Evolutionary conservation across 148 eudicot genomes (phyloP).

Genomic region (Vaccinium corymbosum): DNA sequence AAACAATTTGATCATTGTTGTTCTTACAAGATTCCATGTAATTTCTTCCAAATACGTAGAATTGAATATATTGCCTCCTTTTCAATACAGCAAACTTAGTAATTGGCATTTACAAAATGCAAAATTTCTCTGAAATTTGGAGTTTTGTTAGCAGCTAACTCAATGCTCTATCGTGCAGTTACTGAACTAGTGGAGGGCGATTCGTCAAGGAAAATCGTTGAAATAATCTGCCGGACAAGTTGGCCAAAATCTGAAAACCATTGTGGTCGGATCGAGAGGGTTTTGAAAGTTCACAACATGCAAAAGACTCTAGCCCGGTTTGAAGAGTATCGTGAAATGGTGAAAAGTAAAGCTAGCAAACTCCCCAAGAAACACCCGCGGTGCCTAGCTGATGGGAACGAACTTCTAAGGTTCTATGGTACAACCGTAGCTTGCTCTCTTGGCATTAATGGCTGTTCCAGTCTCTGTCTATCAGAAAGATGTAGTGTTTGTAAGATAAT

Average conservation of each 20-base stretch:
- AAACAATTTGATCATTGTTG: neutral
- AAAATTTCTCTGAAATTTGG: neutral
- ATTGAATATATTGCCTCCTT: neutral
- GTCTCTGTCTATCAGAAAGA: constrained; percentile 67
- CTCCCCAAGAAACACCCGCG: constrained; percentile 93
- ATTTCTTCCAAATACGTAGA: neutral
- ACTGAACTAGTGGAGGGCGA: constrained; percentile 91
- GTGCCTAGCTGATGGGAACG: constrained; percentile 90
- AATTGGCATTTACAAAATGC: neutral
- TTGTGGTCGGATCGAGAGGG: constrained; percentile 68
- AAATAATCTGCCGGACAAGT: constrained; percentile 86
- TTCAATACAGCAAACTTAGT: neutral
- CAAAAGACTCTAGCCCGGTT: constrained; percentile 86
- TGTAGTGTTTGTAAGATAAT: constrained; percentile 85
- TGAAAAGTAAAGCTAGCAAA: constrained; percentile 78
- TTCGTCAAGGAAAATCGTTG: constrained; percentile 88
- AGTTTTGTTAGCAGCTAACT: neutral
- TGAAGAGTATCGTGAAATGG: constrained; percentile 83
- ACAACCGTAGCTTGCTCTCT: constrained; percentile 70
- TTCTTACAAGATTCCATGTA: too few relatives aligned
- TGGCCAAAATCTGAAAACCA: constrained; percentile 75
- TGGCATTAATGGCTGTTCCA: constrained; percentile 66
- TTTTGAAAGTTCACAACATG: constrained; percentile 87
- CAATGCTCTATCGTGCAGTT: constrained; percentile 36
- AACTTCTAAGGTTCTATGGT: constrained; percentile 80